These are phyloP conservation scores for Papilionanthe hybrid DNA, from an alignment of 116 monocot species.

Conservation along the genomic window DNA sequence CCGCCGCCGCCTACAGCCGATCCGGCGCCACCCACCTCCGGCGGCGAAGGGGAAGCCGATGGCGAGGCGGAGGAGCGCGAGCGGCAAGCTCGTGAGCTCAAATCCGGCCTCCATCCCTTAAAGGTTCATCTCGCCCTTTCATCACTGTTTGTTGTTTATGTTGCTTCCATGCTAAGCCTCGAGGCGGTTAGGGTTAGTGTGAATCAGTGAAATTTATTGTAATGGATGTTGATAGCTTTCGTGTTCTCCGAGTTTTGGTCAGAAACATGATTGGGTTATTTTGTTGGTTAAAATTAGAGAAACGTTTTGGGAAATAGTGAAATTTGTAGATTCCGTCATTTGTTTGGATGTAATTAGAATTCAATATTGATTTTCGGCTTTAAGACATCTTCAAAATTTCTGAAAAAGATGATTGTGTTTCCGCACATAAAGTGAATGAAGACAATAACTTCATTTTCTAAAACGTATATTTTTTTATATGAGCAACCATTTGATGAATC, in stretches of 20 bases:
- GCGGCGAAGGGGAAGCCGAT: slow-evolving; percentile 22
- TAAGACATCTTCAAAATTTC: not conserved
- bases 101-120: slow-evolving; percentile 82
- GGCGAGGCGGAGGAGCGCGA: slow-evolving; percentile 50
- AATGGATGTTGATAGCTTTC: not conserved
- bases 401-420: not conserved
- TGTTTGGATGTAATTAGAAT: not conserved
- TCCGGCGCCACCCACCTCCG: slow-evolving; percentile 4
- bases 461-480: too few relatives aligned
- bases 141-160: not conserved
- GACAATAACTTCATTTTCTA: not conserved
- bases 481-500: too few relatives aligned
- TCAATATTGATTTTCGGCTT: not conserved
- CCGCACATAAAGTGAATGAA: not conserved
- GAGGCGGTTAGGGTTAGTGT: not conserved
- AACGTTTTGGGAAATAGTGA: too few relatives aligned
- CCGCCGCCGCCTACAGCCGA: not conserved
- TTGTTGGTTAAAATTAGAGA: too few relatives aligned
- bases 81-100: slow-evolving; percentile 65
- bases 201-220: not conserved
- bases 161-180: not conserved
- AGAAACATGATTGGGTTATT: too few relatives aligned
- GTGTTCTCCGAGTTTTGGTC: not conserved
- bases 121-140: slow-evolving; percentile 39
- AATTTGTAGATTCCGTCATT: not conserved